phyloP scores from a whole-genome alignment of 192 early-diverging fungal species.

The Entrophospora sp. region DNA sequence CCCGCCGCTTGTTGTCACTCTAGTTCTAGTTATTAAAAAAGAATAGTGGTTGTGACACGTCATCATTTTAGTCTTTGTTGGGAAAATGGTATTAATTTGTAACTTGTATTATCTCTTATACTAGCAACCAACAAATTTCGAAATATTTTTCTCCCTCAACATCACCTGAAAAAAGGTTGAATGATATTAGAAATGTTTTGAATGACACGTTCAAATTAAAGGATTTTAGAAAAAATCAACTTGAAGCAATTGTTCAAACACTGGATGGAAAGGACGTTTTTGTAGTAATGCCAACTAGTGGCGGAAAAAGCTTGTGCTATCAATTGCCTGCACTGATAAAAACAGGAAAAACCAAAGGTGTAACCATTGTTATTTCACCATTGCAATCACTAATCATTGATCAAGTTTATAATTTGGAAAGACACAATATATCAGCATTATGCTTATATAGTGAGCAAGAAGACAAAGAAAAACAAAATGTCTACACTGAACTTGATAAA shows the following conservation, averaged over 20 bases:
- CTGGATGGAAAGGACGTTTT: constrained; percentile 76
- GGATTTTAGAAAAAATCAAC: constrained; percentile 77
- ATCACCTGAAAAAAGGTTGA: too few relatives aligned
- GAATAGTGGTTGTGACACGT: too few relatives aligned
- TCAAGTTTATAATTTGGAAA: constrained; percentile 71
- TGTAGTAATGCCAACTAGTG: constrained; percentile 96
- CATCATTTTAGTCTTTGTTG: too few relatives aligned
- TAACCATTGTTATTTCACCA: constrained; percentile 89
- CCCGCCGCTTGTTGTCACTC: too few relatives aligned
- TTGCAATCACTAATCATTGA: constrained; percentile 94
- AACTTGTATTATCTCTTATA: too few relatives aligned
- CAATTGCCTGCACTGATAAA: constrained; percentile 73
- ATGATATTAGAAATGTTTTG: constrained; percentile 11
- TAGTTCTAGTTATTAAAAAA: too few relatives aligned
- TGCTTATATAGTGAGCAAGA: constrained; percentile 51
- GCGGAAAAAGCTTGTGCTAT: constrained; percentile 95
- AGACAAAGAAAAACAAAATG: constrained; percentile 36
- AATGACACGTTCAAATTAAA: constrained; percentile 50
- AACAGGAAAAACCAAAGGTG: constrained; percentile 41
- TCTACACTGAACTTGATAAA: constrained; percentile 48
- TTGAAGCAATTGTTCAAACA: constrained; percentile 83
- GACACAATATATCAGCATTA: constrained; percentile 27
- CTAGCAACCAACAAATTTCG: too few relatives aligned
- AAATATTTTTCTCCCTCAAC: too few relatives aligned
- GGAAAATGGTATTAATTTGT: too few relatives aligned